phyloP scores from a whole-genome alignment of 345 rosid genomes.

The Arabidopsis suecica region DNA sequence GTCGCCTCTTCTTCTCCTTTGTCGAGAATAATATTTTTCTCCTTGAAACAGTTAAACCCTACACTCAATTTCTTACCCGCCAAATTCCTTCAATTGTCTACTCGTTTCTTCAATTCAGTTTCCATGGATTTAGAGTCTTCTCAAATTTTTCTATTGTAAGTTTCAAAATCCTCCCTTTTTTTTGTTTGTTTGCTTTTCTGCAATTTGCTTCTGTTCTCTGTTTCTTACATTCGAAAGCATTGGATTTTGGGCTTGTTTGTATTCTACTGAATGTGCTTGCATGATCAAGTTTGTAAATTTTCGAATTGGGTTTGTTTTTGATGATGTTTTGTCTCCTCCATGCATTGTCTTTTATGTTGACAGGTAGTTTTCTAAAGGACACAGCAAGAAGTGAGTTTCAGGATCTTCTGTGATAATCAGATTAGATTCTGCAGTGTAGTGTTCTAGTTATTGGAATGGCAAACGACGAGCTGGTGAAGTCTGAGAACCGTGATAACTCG shows the following conservation, averaged over 20 bases:
- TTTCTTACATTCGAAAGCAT: constrained; percentile 1
- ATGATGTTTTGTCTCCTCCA: constrained; percentile 6
- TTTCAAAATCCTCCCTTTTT: constrained; percentile 7
- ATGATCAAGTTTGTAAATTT: constrained; percentile 9
- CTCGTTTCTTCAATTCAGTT: background rate
- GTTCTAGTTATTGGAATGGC: constrained; percentile 35
- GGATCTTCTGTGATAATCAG: background rate
- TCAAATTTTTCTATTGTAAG: constrained; percentile 6
- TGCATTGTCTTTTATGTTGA: background rate
- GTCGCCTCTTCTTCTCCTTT: constrained; percentile 7
- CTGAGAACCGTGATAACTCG: constrained; percentile 36
- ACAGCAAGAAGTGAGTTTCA: background rate
- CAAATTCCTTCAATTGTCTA: constrained; percentile 2
- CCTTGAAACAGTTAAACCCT: constrained; percentile 38
- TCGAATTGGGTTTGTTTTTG: background rate
- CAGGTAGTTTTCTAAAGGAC: constrained; percentile 26
- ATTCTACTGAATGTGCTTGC: background rate
- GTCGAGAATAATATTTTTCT: background rate
- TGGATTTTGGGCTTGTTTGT: background rate
- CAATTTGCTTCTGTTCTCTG: constrained; percentile 14
- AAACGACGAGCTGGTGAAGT: constrained; percentile 42
- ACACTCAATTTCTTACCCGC: constrained; percentile 32
- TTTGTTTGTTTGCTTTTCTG: background rate
- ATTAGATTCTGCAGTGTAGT: background rate
- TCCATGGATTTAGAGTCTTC: constrained; percentile 20